A percentile compares a stretch with the other conserved stretches of the same genome.
These are phyloP conservation scores for Poa pratensis DNA, from an alignment of 176 grass and related monocot species.

Conservation along the genomic window DNA sequence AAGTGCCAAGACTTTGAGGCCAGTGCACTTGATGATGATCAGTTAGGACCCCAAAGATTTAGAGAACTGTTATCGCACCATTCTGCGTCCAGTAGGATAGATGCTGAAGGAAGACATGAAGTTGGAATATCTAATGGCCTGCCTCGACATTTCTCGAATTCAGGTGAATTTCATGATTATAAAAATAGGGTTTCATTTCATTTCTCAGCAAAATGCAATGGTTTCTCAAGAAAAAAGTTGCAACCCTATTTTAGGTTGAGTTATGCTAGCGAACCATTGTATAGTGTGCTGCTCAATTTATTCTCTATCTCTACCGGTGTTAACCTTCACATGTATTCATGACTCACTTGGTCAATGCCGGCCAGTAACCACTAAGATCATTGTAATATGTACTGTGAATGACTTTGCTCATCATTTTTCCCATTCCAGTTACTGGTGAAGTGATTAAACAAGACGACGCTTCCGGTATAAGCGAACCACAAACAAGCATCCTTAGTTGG, in stretches of 20 bases:
- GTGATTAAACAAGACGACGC: slow-evolving; percentile 42
- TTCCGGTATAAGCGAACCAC: slow-evolving; percentile 25
- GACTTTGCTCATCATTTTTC: background rate
- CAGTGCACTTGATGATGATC: slow-evolving; percentile 36
- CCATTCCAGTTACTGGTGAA: slow-evolving; percentile 42
- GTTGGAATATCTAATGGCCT: slow-evolving; percentile 24
- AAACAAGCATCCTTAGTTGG: slow-evolving; percentile 20
- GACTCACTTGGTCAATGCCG: background rate
- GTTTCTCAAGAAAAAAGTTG: background rate
- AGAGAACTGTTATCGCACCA: slow-evolving; percentile 21
- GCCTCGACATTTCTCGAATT: slow-evolving; percentile 35
- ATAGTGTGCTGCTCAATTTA: background rate
- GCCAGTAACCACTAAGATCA: background rate
- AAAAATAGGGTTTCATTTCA: background rate
- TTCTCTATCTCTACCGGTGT: background rate
- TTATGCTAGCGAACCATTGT: background rate
- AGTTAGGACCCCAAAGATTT: slow-evolving; percentile 30
- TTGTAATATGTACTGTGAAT: background rate
- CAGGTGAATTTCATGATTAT: slow-evolving; percentile 41
- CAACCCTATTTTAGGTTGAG: background rate
- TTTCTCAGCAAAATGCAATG: background rate
- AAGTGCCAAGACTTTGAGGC: slow-evolving; percentile 41
- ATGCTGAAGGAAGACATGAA: slow-evolving; percentile 47
- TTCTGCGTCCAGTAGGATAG: slow-evolving; percentile 28
- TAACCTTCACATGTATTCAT: background rate